Percentiles rank a stretch among this genome's conserved stretches.
Conservation (phyloP, 441 rosid genomes). For the Bruguiera hainesii region DNA sequence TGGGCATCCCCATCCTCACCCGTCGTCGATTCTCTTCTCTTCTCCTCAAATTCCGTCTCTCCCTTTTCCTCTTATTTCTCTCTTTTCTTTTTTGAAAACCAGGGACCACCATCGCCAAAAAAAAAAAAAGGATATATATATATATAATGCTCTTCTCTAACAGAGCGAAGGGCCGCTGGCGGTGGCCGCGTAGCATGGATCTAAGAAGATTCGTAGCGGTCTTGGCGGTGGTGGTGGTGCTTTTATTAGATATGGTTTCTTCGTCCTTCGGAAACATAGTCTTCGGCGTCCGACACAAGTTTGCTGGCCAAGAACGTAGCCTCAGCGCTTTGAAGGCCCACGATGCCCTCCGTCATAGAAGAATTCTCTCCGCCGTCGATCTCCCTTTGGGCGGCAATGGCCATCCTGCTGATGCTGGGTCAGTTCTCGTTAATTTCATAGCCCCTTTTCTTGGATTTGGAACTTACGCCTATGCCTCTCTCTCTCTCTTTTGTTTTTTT, state of each 20-base stretch:
- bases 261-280: conserved; percentile 42
- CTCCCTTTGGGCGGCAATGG: conserved; percentile 82
- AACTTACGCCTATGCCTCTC: neutral
- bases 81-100: neutral
- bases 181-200: conserved; percentile 29
- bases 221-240: conserved; percentile 13
- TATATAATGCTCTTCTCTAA: neutral
- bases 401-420: conserved; percentile 74
- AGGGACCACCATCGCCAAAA: neutral
- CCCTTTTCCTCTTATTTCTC: neutral
- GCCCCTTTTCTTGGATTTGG: no score
- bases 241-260: conserved; percentile 13
- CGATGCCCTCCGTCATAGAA: conserved; percentile 64
- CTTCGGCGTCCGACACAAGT: conserved; percentile 57
- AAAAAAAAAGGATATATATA: neutral
- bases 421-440: conserved; percentile 6
- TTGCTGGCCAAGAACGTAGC: conserved; percentile 43
- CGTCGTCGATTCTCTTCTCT: neutral
- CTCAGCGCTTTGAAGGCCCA: conserved; percentile 61
- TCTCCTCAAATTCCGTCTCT: neutral
- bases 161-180: neutral
- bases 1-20: neutral
- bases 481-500: neutral
- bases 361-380: conserved; percentile 61
- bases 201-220: conserved; percentile 26